phyloP scores from a whole-genome alignment of 257 asterid species.

The Leptodermis oblonga region DNA sequence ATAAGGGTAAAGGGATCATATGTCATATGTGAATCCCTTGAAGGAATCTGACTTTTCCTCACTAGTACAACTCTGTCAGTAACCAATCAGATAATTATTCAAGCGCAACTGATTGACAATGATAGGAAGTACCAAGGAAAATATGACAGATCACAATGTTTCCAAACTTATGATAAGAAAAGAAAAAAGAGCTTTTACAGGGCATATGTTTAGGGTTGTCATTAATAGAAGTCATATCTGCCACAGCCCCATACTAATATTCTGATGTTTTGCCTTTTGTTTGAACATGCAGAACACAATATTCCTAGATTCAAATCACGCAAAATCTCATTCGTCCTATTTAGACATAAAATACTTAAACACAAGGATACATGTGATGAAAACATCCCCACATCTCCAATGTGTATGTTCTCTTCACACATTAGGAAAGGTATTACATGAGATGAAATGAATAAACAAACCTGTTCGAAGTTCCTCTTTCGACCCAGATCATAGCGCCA shows the following conservation, averaged over 20 bases:
- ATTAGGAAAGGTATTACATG: background rate
- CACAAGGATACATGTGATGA: background rate
- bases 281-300: background rate
- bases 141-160: background rate
- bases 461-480: constrained; percentile 70
- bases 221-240: too few relatives aligned
- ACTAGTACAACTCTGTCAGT: background rate
- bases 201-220: background rate
- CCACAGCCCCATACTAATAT: background rate
- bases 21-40: background rate
- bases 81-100: background rate
- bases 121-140: background rate
- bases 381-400: background rate
- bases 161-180: background rate
- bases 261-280: background rate
- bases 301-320: background rate
- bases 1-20: background rate
- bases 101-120: background rate
- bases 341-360: background rate
- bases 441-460: constrained; percentile 12
- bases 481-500: constrained; percentile 99
- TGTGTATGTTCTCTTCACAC: too few relatives aligned
- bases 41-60: background rate
- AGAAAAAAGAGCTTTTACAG: background rate
- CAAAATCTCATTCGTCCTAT: background rate